phyloP scores from a whole-genome alignment of 176 grass and related monocot genomes.

The Triticum urartu region DNA sequence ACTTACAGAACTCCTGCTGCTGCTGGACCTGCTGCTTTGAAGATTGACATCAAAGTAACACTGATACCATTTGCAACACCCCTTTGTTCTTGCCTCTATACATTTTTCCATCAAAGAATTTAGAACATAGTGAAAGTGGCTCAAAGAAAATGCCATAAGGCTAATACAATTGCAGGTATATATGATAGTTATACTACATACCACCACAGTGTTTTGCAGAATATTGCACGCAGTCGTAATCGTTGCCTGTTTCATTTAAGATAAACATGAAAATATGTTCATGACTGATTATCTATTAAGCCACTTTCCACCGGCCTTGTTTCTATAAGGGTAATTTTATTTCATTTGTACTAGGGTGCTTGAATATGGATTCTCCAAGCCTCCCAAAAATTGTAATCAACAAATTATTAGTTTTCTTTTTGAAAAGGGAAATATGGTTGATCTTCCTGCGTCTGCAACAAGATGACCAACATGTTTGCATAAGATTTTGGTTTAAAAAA shows the following conservation, averaged over 20 bases:
- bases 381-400: neutral
- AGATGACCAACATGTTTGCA: no score
- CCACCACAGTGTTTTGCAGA: conserved; percentile 60
- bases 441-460: neutral
- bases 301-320: neutral
- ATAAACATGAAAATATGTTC: conserved; percentile 5
- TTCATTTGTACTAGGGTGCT: neutral
- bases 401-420: neutral
- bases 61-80: conserved; percentile 65
- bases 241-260: conserved; percentile 45
- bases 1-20: conserved; percentile 58
- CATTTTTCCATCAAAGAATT: conserved; percentile 13
- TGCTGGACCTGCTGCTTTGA: conserved; percentile 61
- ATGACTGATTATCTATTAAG: neutral
- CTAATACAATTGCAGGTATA: neutral
- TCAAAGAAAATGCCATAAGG: neutral
- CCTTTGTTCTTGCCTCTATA: conserved; percentile 55
- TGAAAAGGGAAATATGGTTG: neutral
- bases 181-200: neutral
- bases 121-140: neutral
- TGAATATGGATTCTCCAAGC: neutral
- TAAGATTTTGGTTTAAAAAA: no score
- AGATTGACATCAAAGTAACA: conserved; percentile 62
- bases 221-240: conserved; percentile 58
- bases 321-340: neutral